phyloP scores from a whole-genome alignment of 495 filamentous ascomycete genomes.

The Lasiosphaeria hispida region DNA sequence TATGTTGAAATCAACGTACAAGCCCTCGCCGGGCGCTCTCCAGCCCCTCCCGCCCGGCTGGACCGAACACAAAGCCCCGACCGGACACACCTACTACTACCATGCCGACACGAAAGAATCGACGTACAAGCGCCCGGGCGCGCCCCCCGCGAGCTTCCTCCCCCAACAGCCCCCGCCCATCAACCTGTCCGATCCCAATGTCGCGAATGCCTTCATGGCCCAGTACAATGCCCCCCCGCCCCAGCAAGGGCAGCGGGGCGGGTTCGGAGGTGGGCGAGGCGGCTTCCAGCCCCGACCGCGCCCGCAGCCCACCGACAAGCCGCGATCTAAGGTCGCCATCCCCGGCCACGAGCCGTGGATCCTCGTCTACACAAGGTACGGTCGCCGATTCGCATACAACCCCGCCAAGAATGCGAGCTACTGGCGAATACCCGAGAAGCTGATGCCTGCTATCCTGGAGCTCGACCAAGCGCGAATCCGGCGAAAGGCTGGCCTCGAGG shows the following conservation, averaged over 20 bases:
- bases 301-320: conserved; percentile 70
- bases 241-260: conserved; percentile 30
- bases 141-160: conserved; percentile 20
- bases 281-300: conserved; percentile 54
- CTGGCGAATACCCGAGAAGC: conserved; percentile 85
- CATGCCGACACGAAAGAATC: conserved; percentile 82
- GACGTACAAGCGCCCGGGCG: conserved; percentile 72
- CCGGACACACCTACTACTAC: conserved; percentile 87
- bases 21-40: conserved; percentile 39
- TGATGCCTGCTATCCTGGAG: conserved; percentile 76
- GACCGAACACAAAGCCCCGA: conserved; percentile 90
- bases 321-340: conserved; percentile 74
- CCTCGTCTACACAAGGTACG: conserved; percentile 84
- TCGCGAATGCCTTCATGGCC: conserved; percentile 47
- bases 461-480: conserved; percentile 59
- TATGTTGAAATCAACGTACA: conserved; percentile 67
- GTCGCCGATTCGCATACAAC: conserved; percentile 87
- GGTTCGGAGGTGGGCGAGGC: conserved; percentile 44
- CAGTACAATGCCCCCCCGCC: conserved; percentile 35
- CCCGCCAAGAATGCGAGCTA: conserved; percentile 77
- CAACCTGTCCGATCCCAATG: conserved; percentile 44
- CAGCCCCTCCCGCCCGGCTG: conserved; percentile 74
- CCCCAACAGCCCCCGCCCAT: conserved; percentile 37
- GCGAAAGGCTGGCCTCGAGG: conserved; percentile 41
- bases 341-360: conserved; percentile 87